phyloP scores from a whole-genome alignment of 164 flowering plant genomes.

The Houttuynia cordata region DNA sequence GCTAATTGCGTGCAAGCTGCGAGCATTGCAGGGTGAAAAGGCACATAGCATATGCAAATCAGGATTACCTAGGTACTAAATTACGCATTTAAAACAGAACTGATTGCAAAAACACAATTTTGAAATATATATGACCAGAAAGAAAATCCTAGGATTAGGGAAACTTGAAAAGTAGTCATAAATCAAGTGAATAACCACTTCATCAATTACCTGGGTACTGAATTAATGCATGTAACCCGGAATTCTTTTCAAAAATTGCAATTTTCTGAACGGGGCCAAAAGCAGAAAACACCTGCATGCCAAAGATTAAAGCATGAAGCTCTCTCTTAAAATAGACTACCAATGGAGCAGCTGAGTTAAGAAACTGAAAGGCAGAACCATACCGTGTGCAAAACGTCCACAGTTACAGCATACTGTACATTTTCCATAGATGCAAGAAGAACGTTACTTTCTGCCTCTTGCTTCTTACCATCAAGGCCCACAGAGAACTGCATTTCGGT shows the following conservation, averaged over 20 bases:
- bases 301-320: background rate
- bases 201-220: slow-evolving; percentile 65
- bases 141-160: no score
- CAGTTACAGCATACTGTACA: slow-evolving; percentile 92
- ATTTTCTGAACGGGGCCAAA: slow-evolving; percentile 90
- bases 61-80: no score
- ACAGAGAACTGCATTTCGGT: slow-evolving; percentile 34
- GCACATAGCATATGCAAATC: no score
- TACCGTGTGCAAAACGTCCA: slow-evolving; percentile 87
- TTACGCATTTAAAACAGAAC: no score
- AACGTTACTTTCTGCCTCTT: slow-evolving; percentile 91
- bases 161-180: background rate
- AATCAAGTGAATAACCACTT: background rate
- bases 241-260: slow-evolving; percentile 97
- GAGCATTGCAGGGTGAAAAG: no score
- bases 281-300: slow-evolving; percentile 71
- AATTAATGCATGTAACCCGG: slow-evolving; percentile 84
- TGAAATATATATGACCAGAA: no score
- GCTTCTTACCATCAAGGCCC: slow-evolving; percentile 66
- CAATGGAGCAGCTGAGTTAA: background rate
- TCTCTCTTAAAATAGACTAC: no score
- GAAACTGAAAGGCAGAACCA: background rate
- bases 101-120: no score
- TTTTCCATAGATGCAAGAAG: slow-evolving; percentile 94
- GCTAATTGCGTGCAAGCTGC: no score